These are phyloP conservation scores for Acer saccharum DNA, from an alignment of 345 rosid species.

Conservation along the genomic window DNA sequence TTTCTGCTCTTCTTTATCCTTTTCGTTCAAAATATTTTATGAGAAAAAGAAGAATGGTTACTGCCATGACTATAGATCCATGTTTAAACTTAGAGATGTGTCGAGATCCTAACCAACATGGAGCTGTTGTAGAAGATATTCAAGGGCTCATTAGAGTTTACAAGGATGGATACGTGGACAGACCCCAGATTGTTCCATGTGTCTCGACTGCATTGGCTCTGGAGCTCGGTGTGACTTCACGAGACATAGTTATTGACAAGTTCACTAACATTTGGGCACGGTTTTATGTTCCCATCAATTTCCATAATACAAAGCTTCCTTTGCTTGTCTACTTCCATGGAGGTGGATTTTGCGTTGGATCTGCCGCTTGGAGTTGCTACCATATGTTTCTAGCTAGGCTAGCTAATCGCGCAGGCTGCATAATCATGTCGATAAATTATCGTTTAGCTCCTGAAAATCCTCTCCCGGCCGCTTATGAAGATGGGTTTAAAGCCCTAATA, in stretches of 20 bases:
- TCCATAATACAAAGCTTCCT: constrained; percentile 43
- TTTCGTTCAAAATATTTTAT: neutral
- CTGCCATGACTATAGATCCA: constrained; percentile 31
- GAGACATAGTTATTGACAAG: constrained; percentile 53
- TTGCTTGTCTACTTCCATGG: constrained; percentile 68
- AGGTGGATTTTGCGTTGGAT: constrained; percentile 68
- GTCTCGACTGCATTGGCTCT: constrained; percentile 43
- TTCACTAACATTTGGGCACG: constrained; percentile 65
- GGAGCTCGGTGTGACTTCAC: constrained; percentile 48
- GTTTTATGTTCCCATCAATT: constrained; percentile 49
- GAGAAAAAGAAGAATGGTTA: constrained; percentile 31
- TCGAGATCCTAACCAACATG: constrained; percentile 34
- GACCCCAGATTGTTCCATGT: constrained; percentile 50
- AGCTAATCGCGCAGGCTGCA: constrained; percentile 41
- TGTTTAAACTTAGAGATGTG: constrained; percentile 17
- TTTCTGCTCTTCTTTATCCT: neutral
- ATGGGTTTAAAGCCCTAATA: constrained; percentile 49
- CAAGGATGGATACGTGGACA: constrained; percentile 69
- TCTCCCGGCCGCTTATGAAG: constrained; percentile 70
- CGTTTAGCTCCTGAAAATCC: constrained; percentile 66
- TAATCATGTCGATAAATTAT: constrained; percentile 54
- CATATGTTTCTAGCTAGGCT: constrained; percentile 54
- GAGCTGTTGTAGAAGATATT: constrained; percentile 54
- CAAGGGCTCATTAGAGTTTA: constrained; percentile 64
- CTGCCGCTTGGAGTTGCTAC: constrained; percentile 67